phyloP scores from a whole-genome alignment of 139 green algal species.

The Pleodorina starrii region DNA sequence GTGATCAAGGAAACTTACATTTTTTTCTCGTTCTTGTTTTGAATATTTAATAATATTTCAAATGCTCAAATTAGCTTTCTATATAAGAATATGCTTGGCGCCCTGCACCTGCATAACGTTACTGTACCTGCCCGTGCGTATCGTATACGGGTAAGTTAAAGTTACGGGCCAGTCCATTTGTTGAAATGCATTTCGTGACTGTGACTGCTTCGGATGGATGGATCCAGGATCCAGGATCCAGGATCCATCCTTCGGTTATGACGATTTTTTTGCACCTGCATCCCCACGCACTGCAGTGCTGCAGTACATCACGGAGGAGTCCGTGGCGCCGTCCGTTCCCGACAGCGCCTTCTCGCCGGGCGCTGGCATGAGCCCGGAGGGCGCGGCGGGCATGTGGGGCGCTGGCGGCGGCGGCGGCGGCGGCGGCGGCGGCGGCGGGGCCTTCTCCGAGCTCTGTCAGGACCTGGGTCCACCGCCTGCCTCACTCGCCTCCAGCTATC shows the following conservation, averaged over 20 bases:
- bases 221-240: too few species aligned
- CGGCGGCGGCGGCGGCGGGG: too few species aligned
- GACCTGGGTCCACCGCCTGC: neutral
- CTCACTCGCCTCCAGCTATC: neutral
- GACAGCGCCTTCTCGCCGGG: neutral
- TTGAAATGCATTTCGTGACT: neutral
- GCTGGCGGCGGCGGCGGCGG: too few species aligned
- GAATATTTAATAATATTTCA: neutral
- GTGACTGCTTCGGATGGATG: neutral
- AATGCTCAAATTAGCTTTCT: neutral
- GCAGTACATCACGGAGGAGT: slow-evolving; percentile 24
- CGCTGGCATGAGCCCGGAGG: too few species aligned
- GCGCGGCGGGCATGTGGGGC: neutral
- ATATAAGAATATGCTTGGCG: neutral
- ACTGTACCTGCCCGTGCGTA: neutral
- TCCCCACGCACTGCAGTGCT: neutral
- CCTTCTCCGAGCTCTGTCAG: neutral
- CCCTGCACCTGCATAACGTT: neutral
- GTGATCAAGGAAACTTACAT: neutral
- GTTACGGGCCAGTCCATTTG: neutral
- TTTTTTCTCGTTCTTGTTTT: too few species aligned
- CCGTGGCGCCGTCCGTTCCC: neutral
- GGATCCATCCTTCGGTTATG: too few species aligned
- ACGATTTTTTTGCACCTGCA: too few species aligned
- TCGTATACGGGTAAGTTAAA: neutral